Base-by-base conservation (phyloP, 306 rosid species). In the Leucaena leucocephala region DNA sequence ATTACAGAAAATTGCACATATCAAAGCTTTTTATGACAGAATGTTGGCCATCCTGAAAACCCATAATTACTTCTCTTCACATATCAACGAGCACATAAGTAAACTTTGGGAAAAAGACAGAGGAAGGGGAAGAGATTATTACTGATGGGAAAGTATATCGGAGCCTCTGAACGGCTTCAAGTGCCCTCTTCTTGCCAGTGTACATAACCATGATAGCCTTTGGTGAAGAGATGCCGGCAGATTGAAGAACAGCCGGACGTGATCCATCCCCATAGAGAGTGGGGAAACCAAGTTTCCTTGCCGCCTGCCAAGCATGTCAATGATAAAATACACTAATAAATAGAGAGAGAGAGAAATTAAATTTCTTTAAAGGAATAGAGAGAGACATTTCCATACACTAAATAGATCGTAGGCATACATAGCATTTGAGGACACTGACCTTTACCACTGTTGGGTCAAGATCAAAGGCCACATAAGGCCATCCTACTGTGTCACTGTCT, bases 131-230 rank as follows among this genome's bases (percentile, higher is more conserved):
- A 48, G 70, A 81, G 86, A 83, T 76, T 68, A 82, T 86, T 93
- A 96, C 99, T 1, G 89, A 87, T 5, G 99, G 96, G 80, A 96
- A 96, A 72, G 89, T 85, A 65, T 82, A 76, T n/a, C 91, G 88
- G 66, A 96, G 93, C 81, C 96, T 89, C 81, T 91, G 92, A 80
- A 96, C 96, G 61, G 98, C 93, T 73, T 93, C 97, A 52, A 78
- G 43, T 68, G 97, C 81, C 81, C 76, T 88, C 77, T 81, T 59
- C 84, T 86, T 91, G 33, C 85, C 92, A 6, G 92, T 87, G 84
- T 90, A 90, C 98, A 96, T 91, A 82, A 96, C 86, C 98, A 96
- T 90, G 67, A 96, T 91, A 84, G 98, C 99, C 87, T 96, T 96
- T 6, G 99, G 99, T 44, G 91, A 93, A 55, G 86, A 67, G 82